phyloP scores from a whole-genome alignment of 2,329 filamentous ascomycete species.

The Xylaria sp. region DNA sequence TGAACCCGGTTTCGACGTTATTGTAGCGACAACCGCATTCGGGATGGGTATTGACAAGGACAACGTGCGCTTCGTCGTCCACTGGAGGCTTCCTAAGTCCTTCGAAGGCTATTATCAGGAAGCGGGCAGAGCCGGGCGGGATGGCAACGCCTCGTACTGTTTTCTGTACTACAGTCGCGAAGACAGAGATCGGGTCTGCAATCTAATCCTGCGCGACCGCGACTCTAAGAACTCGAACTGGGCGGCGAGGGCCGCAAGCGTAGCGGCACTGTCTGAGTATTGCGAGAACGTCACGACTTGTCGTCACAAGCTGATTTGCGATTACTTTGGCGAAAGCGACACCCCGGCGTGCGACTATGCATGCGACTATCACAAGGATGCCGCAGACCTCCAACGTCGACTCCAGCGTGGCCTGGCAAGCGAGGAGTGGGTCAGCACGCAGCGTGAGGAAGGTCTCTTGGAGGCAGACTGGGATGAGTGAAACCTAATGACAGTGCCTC shows the following conservation, averaged over 20 bases:
- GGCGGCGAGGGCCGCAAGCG: constrained; percentile 68
- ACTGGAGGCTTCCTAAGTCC: constrained; percentile 93
- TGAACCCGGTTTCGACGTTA: constrained; percentile 83
- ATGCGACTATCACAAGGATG: constrained; percentile 82
- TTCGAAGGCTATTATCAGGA: constrained; percentile 98
- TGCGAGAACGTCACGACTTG: constrained; percentile 82
- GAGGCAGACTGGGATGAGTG: constrained; percentile 62
- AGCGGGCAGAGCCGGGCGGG: constrained; percentile 88
- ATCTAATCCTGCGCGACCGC: constrained; percentile 63
- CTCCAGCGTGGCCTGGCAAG: constrained; percentile 67
- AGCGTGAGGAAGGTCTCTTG: constrained; percentile 68
- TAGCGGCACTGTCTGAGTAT: constrained; percentile 78
- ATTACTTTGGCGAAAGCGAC: constrained; percentile 78
- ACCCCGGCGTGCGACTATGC: constrained; percentile 75
- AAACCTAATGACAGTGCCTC: constrained; percentile 4
- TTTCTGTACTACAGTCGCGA: constrained; percentile 92
- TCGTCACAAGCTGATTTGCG: constrained; percentile 78
- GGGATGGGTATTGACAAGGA: constrained; percentile 99
- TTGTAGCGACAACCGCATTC: constrained; percentile 95
- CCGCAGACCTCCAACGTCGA: constrained; percentile 65
- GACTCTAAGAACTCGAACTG: constrained; percentile 56
- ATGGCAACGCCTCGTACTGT: constrained; percentile 87
- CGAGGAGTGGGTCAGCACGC: constrained; percentile 72
- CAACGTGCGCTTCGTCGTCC: constrained; percentile 91
- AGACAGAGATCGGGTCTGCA: constrained; percentile 79